phyloP scores from a whole-genome alignment of 1,284 basidiomycete genomes.

The Fomitopsis schrenkii region DNA sequence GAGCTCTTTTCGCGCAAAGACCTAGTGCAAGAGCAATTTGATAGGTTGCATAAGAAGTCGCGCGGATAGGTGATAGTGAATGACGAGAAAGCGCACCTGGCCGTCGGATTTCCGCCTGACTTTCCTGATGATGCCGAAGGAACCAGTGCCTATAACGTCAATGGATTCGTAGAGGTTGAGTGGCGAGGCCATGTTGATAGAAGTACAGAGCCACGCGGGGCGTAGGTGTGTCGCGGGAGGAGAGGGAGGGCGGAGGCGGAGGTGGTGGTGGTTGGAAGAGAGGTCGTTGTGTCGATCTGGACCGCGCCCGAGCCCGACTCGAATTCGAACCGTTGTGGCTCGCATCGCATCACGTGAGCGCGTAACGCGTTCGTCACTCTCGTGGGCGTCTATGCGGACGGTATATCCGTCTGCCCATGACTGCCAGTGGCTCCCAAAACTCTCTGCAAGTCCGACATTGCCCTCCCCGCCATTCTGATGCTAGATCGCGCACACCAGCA shows the following conservation, averaged over 20 bases:
- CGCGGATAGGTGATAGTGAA: not conserved
- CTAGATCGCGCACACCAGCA: too few species aligned
- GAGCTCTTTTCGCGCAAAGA: slow-evolving; percentile 92
- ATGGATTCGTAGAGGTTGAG: slow-evolving; percentile 83
- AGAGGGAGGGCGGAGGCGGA: not conserved
- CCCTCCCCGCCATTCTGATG: too few species aligned
- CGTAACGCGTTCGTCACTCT: not conserved
- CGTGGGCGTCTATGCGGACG: not conserved
- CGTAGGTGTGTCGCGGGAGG: not conserved
- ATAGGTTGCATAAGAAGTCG: not conserved
- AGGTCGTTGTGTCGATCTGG: not conserved
- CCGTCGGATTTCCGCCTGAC: slow-evolving; percentile 85
- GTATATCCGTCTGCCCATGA: not conserved
- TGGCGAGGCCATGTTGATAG: slow-evolving; percentile 34
- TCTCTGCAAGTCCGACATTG: too few species aligned
- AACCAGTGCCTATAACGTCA: slow-evolving; percentile 94
- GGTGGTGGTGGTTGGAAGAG: not conserved
- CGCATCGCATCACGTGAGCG: slow-evolving; percentile 3
- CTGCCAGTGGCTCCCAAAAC: not conserved
- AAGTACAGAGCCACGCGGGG: not conserved
- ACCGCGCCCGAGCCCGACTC: not conserved
- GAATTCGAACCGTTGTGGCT: slow-evolving; percentile 6
- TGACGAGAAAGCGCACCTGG: slow-evolving; percentile 47
- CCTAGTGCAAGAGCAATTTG: slow-evolving; percentile 33
- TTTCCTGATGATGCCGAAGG: slow-evolving; percentile 95